Conservation (phyloP, 1,284 basidiomycete species). For the Stygiomarasmius scandens region DNA sequence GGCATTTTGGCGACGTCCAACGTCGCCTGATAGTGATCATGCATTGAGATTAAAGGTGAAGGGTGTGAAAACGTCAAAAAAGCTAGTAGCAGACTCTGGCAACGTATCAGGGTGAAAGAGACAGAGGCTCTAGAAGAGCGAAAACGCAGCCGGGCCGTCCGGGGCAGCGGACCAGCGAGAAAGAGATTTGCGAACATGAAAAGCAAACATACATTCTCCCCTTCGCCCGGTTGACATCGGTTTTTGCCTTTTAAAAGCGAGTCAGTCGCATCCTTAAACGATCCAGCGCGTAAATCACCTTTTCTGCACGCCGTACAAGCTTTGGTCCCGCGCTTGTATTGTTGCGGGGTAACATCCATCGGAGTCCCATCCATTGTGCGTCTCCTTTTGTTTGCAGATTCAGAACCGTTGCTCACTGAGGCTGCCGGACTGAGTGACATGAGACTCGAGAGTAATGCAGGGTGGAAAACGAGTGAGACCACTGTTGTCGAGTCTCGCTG, state of each 20-base stretch:
- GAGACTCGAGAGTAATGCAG: neutral
- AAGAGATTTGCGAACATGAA: constrained; percentile 31
- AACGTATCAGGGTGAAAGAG: too few relatives aligned
- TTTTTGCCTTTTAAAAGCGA: too few relatives aligned
- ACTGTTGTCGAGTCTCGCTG: too few relatives aligned
- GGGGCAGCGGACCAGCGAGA: constrained; percentile 63
- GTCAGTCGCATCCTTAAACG: too few relatives aligned
- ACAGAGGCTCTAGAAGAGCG: neutral
- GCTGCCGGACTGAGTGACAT: constrained; percentile 48
- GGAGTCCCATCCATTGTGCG: constrained; percentile 33
- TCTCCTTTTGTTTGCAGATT: constrained; percentile 40
- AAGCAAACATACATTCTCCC: constrained; percentile 57
- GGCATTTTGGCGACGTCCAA: too few relatives aligned
- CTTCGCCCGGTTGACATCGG: constrained; percentile 47
- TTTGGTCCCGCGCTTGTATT: constrained; percentile 79
- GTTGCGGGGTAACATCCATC: constrained; percentile 41
- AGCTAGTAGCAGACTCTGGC: too few relatives aligned
- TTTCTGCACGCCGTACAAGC: constrained; percentile 84
- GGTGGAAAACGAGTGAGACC: neutral
- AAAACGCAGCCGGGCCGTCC: constrained; percentile 51
- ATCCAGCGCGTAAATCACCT: constrained; percentile 10
- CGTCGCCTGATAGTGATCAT: too few relatives aligned
- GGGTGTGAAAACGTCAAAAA: too few relatives aligned
- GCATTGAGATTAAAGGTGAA: too few relatives aligned
- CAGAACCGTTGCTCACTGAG: constrained; percentile 44